Evolutionary conservation across 2,329 filamentous ascomycete species (phyloP).

Genomic region (Arthrobotrys entomopaga): DNA sequence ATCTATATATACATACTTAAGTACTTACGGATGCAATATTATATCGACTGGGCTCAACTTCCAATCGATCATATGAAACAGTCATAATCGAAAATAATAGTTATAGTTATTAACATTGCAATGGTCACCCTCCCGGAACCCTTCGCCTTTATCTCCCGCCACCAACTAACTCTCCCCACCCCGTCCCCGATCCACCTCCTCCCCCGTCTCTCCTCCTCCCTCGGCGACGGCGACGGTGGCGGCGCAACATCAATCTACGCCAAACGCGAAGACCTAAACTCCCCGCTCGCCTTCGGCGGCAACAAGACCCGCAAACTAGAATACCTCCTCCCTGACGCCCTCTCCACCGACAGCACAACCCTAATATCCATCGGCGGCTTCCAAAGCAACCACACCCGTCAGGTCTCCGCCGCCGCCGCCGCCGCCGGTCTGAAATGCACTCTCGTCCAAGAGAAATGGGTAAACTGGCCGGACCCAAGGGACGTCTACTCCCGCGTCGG

Average conservation of each 20-base stretch:
- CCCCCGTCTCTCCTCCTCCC: conserved; percentile 71
- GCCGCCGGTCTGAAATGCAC: conserved; percentile 45
- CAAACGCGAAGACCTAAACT: conserved; percentile 78
- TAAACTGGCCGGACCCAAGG: conserved; percentile 68
- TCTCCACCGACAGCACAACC: conserved; percentile 69
- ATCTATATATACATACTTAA: background rate
- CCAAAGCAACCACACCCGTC: conserved; percentile 76
- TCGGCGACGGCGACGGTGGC: no score
- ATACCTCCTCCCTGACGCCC: conserved; percentile 74
- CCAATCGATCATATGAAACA: conserved; percentile 3
- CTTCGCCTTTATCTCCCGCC: conserved; percentile 72
- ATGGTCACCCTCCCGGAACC: conserved; percentile 68
- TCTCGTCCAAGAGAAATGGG: conserved; percentile 76
- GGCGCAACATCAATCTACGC: conserved; percentile 74
- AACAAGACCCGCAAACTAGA: conserved; percentile 78
- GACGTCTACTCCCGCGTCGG: conserved; percentile 72
- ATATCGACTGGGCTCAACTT: conserved; percentile 15
- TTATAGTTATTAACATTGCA: background rate
- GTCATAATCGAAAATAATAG: no score
- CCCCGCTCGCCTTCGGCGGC: conserved; percentile 73
- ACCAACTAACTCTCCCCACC: conserved; percentile 71
- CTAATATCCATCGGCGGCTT: conserved; percentile 75
- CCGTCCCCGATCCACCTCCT: conserved; percentile 76
- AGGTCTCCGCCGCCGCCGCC: conserved; percentile 71
- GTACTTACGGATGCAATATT: background rate